Evolutionary conservation across 352 stramenopile species (phyloP), one percentile per base, ranked within the genome.

Genomic region (Pelagophyceae sp.): DNA sequence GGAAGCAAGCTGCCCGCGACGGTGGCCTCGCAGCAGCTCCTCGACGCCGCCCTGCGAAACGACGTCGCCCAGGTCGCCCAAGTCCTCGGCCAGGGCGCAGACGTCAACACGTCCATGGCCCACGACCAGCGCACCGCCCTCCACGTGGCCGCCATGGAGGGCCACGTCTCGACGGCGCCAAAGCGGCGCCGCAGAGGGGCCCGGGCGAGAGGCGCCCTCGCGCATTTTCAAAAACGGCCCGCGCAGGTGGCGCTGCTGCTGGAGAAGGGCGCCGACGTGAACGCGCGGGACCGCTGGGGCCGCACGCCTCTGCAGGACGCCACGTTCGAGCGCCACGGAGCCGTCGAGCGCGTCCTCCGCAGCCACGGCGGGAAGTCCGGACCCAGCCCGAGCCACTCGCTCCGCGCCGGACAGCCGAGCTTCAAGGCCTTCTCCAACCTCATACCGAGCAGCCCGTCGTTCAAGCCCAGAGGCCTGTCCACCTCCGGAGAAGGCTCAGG

Each of bases 101-200:
- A 74, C 23, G 71, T 81, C 0, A 72, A 78, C n/a, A 25, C 51
- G 25, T 37, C 60, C 15, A n/a, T n/a, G n/a, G 76, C 80, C 74
- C 80, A 82, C 40, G 77, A 83, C 50, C 83, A 83, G 60, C 72
- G 86, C 50, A 87, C 84, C 45, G 84, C 85, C 29, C 72, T 83
- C 61, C 80, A 83, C 58, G 64, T 83, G 31, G 77, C 65, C 0
- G 77, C 80, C 0, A 74, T 74, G 20, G 79, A 81, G 69, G 80
- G 80, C 40, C 79, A 80, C 63, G 50, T 71, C 27, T 40, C 64
- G 1, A 72, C 74, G 3, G n/a, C n/a, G n/a, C n/a, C n/a, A n/a
- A n/a, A n/a, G n/a, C n/a, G n/a, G n/a, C n/a, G n/a, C n/a, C n/a
- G n/a, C n/a, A n/a, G n/a, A n/a, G n/a, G n/a, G n/a, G n/a, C n/a